A percentile compares a stretch with the other conserved stretches of the same genome.
These are phyloP conservation scores for Pulveroboletus frians DNA, from an alignment of 768 basidiomycete genomes.

Conservation along the genomic window DNA sequence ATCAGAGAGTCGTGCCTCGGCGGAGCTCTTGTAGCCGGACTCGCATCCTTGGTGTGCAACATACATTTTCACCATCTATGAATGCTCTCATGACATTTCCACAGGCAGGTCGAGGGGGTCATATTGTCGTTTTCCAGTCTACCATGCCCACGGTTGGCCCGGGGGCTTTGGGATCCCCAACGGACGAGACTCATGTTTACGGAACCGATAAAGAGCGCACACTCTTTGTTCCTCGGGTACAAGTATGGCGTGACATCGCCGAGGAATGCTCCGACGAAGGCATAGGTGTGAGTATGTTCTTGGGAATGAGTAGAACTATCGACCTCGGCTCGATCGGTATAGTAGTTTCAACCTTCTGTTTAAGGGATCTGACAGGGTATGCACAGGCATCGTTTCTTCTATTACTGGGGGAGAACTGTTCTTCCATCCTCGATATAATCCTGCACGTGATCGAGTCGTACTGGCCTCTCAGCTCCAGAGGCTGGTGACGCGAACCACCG, in stretches of 20 bases:
- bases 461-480: conserved; percentile 75
- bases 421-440: conserved; percentile 87
- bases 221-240: conserved; percentile 74
- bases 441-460: conserved; percentile 54
- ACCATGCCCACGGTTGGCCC: conserved; percentile 66
- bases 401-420: conserved; percentile 87
- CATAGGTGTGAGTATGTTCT: conserved; percentile 84
- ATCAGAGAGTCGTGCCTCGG: conserved; percentile 65
- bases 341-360: conserved; percentile 16
- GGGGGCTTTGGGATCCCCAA: conserved; percentile 57
- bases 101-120: conserved; percentile 69
- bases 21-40: conserved; percentile 64
- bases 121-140: conserved; percentile 67
- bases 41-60: conserved; percentile 63
- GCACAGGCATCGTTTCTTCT: conserved; percentile 55
- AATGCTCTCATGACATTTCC: conserved; percentile 7
- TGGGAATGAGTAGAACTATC: conserved; percentile 72
- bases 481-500: conserved; percentile 63
- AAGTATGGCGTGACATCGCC: conserved; percentile 75
- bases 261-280: conserved; percentile 89
- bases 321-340: conserved; percentile 84
- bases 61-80: conserved; percentile 11
- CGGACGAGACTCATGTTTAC: conserved; percentile 60
- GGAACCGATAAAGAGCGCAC: conserved; percentile 84
- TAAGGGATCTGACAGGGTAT: conserved; percentile 2